Conservation (phyloP, 2,329 filamentous ascomycete species). For the Sporothrix inflata region DNA sequence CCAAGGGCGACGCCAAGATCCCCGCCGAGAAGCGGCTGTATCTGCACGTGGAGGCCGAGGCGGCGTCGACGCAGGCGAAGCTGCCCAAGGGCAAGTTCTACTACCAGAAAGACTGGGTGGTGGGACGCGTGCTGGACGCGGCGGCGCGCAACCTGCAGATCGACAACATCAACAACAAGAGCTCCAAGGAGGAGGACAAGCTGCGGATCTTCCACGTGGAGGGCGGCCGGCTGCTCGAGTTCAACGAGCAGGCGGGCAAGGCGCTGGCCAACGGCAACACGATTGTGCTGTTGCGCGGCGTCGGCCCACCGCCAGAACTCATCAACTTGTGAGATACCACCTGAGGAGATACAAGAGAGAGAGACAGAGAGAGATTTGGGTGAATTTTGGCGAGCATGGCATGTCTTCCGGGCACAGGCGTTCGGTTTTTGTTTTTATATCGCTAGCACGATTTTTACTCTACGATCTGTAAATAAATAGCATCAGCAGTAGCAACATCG, state of each 20-base stretch:
- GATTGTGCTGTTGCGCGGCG: slow-evolving; percentile 82
- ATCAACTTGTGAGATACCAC: slow-evolving; percentile 55
- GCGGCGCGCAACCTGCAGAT: slow-evolving; percentile 78
- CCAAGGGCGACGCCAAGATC: slow-evolving; percentile 87
- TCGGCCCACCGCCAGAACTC: slow-evolving; percentile 76
- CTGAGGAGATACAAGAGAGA: background rate
- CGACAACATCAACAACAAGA: slow-evolving; percentile 81
- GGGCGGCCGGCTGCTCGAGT: slow-evolving; percentile 82
- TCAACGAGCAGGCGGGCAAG: slow-evolving; percentile 79
- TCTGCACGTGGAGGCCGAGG: slow-evolving; percentile 85
- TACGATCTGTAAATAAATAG: slow-evolving; percentile 1
- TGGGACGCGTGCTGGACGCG: slow-evolving; percentile 78
- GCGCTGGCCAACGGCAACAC: slow-evolving; percentile 81
- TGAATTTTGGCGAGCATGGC: slow-evolving; percentile 7
- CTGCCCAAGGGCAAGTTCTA: slow-evolving; percentile 81
- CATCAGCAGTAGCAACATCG: background rate
- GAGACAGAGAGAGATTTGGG: background rate
- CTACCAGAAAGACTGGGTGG: slow-evolving; percentile 83
- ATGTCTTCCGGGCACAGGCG: background rate
- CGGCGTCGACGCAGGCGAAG: slow-evolving; percentile 81
- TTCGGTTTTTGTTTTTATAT: background rate
- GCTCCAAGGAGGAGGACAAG: slow-evolving; percentile 74
- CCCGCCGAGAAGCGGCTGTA: slow-evolving; percentile 85
- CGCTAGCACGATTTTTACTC: background rate
- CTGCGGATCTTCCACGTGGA: slow-evolving; percentile 92